These are phyloP conservation scores for Trypanosoma theileri DNA, from an alignment of 208 protist genomes.

Conservation along the genomic window DNA sequence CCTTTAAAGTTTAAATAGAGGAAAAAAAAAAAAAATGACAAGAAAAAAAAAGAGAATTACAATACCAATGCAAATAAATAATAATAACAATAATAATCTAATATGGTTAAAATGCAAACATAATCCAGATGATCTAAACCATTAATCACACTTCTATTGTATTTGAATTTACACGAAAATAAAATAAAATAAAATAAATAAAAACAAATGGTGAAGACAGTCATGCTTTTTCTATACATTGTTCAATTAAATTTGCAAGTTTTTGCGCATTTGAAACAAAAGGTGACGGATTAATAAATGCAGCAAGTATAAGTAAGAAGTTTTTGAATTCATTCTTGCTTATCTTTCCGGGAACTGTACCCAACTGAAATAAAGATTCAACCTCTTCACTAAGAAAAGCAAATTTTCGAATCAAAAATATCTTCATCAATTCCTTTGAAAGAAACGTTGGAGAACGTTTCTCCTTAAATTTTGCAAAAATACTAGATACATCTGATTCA, in stretches of 20 bases:
- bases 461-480: slow-evolving; percentile 53
- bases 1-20: neutral
- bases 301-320: slow-evolving; percentile 48
- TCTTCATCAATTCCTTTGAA: slow-evolving; percentile 33
- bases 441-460: slow-evolving; percentile 39
- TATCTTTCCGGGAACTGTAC: slow-evolving; percentile 34
- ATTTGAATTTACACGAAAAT: neutral
- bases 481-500: slow-evolving; percentile 24
- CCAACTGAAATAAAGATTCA: slow-evolving; percentile 41
- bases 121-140: no score
- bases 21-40: slow-evolving; percentile 26
- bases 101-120: no score
- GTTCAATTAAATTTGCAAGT: slow-evolving; percentile 41
- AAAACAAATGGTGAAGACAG: neutral
- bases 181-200: slow-evolving; percentile 2
- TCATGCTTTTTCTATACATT: slow-evolving; percentile 17
- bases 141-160: no score
- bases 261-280: slow-evolving; percentile 62
- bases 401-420: slow-evolving; percentile 46
- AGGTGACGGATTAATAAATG: slow-evolving; percentile 67
- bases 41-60: slow-evolving; percentile 17
- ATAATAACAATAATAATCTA: neutral
- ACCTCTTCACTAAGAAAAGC: slow-evolving; percentile 40
- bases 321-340: slow-evolving; percentile 52
- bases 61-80: neutral